Evolutionary conservation across 2,329 filamentous ascomycete species (phyloP).

Genomic region (Stachybotrys elegans): DNA sequence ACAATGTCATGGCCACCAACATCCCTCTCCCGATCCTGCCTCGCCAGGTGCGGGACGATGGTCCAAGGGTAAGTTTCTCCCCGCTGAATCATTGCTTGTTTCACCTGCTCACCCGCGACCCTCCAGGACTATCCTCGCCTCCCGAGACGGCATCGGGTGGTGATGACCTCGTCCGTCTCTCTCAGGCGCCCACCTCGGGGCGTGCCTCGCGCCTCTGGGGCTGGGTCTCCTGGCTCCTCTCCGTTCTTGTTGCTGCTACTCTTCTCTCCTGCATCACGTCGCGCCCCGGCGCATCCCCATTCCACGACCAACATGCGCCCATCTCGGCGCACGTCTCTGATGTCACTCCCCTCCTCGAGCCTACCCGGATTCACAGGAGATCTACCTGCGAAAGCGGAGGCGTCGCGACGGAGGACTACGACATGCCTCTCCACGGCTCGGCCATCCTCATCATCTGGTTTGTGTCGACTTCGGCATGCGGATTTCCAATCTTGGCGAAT

Average conservation of each 20-base stretch:
- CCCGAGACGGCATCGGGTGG: conserved; percentile 28
- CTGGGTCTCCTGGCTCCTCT: conserved; percentile 36
- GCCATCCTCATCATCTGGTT: conserved; percentile 47
- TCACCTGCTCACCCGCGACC: conserved; percentile 2
- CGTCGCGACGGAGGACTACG: conserved; percentile 37
- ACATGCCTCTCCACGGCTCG: conserved; percentile 52
- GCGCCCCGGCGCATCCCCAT: conserved; percentile 9
- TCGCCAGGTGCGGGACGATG: conserved; percentile 22
- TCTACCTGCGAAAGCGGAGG: conserved; percentile 23
- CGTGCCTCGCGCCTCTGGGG: conserved; percentile 28
- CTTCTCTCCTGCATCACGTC: conserved; percentile 1
- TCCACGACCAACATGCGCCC: conserved; percentile 13
- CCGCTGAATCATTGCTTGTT: background rate
- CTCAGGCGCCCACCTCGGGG: conserved; percentile 21
- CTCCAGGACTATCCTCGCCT: conserved; percentile 24
- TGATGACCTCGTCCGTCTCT: conserved; percentile 33
- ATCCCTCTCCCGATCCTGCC: conserved; percentile 11
- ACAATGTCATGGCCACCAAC: conserved; percentile 14
- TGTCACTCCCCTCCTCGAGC: conserved; percentile 6
- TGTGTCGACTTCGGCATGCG: conserved; percentile 43
- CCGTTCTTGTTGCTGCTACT: conserved; percentile 32
- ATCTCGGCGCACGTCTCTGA: background rate
- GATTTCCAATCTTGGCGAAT: conserved; percentile 50
- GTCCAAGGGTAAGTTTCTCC: conserved; percentile 19
- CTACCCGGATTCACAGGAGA: conserved; percentile 17